Evolutionary conservation across 2,329 filamentous ascomycete species (phyloP).

Genomic region (Hypoxylon sp.): DNA sequence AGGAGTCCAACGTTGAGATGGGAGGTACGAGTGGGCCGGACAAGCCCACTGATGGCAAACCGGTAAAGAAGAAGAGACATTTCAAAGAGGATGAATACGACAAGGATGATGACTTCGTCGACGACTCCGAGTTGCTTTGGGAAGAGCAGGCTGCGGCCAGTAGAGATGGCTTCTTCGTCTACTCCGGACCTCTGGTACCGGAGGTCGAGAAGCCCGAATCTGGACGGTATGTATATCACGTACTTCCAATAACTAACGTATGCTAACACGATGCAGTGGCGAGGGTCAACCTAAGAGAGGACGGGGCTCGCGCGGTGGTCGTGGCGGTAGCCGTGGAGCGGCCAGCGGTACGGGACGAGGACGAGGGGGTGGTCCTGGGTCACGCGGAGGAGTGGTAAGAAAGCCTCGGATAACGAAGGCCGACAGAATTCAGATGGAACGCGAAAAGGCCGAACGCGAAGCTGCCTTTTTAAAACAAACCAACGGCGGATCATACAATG

Average conservation of each 20-base stretch:
- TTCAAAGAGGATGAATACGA: constrained; percentile 88
- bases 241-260: constrained; percentile 18
- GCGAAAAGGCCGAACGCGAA: constrained; percentile 84
- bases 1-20: constrained; percentile 92
- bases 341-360: constrained; percentile 67
- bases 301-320: constrained; percentile 65
- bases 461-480: constrained; percentile 52
- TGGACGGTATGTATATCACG: constrained; percentile 61
- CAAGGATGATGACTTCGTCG: constrained; percentile 86
- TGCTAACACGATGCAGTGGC: constrained; percentile 67
- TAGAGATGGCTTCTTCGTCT: constrained; percentile 98
- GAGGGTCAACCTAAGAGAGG: constrained; percentile 81
- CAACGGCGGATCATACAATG: constrained; percentile 51
- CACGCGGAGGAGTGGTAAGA: constrained; percentile 80
- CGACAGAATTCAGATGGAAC: constrained; percentile 84
- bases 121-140: constrained; percentile 95
- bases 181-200: constrained; percentile 90
- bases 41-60: constrained; percentile 70
- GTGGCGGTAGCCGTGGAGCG: constrained; percentile 71
- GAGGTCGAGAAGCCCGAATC: constrained; percentile 82
- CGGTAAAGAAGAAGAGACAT: constrained; percentile 82
- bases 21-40: constrained; percentile 76
- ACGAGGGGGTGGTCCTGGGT: constrained; percentile 57
- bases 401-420: constrained; percentile 91
- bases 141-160: constrained; percentile 95